These are phyloP conservation scores for Umbilicus rupestris DNA, from an alignment of 164 flowering plant genomes.

Conservation along the genomic window DNA sequence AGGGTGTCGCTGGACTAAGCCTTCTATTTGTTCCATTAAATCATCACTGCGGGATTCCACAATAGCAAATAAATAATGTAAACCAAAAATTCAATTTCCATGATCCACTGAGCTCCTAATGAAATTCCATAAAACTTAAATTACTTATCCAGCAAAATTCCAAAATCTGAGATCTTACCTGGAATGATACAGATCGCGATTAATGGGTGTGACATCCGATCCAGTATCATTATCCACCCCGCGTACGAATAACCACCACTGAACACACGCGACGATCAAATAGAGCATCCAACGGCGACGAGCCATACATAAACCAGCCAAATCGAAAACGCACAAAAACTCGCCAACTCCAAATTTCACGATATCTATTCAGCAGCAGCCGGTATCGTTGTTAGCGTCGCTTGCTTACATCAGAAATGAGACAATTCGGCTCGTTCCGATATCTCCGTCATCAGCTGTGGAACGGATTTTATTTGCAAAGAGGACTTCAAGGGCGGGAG, in stretches of 20 bases:
- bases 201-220: slow-evolving; percentile 30
- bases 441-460: neutral
- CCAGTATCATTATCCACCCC: slow-evolving; percentile 17
- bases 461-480: too few relatives aligned
- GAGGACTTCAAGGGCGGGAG: neutral
- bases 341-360: neutral
- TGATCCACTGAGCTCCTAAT: neutral
- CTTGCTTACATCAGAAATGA: too few relatives aligned
- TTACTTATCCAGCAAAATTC: neutral
- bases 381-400: too few relatives aligned
- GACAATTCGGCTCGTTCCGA: neutral
- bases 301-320: neutral
- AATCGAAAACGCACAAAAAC: neutral
- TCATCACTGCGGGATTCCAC: slow-evolving; percentile 39
- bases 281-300: neutral
- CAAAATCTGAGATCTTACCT: slow-evolving; percentile 22
- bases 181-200: slow-evolving; percentile 64
- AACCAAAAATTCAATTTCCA: neutral
- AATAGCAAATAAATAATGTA: slow-evolving; percentile 5
- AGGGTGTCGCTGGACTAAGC: slow-evolving; percentile 71
- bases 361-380: neutral
- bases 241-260: slow-evolving; percentile 15
- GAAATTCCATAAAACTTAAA: neutral
- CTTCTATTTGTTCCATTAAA: slow-evolving; percentile 54
- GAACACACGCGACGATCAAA: neutral